These are phyloP conservation scores for Aurantiochytrium sp. DNA, from an alignment of 108 stramenopile genomes.

Conservation along the genomic window DNA sequence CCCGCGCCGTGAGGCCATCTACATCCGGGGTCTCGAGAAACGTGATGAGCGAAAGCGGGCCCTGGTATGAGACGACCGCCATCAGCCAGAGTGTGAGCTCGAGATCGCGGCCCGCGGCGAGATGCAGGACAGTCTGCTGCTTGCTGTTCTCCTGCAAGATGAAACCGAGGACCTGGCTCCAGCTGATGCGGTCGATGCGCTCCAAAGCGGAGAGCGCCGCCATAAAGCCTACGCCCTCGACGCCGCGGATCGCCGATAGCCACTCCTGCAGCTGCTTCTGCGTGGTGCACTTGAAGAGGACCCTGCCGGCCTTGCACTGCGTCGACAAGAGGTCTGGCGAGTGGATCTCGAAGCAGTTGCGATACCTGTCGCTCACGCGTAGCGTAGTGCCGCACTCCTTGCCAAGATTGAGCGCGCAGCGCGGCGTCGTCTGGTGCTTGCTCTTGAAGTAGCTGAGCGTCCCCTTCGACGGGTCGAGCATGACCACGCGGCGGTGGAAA, in stretches of 20 bases:
- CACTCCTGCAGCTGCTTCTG: conserved; percentile 14
- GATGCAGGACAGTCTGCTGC: conserved; percentile 6
- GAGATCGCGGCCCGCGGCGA: not conserved
- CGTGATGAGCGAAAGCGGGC: not conserved
- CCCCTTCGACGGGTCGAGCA: not conserved
- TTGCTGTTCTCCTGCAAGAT: not conserved
- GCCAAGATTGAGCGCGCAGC: not conserved
- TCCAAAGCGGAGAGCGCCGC: not conserved
- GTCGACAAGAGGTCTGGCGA: not conserved
- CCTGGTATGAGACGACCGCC: not conserved
- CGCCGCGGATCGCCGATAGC: not conserved
- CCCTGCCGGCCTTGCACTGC: not conserved
- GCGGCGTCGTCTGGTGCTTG: not conserved
- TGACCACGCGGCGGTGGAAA: conserved; percentile 2
- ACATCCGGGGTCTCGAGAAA: not conserved
- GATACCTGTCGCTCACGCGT: not conserved
- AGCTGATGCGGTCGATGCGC: not conserved
- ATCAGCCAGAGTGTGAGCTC: not conserved
- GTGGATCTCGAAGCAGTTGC: conserved; percentile 1
- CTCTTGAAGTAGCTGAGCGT: not conserved
- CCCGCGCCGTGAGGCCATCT: not conserved
- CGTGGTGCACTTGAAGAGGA: not conserved
- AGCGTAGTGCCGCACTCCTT: conserved; percentile 2
- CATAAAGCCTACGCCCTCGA: not conserved
- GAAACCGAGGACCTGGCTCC: not conserved